Base-by-base conservation (phyloP, 225 moss, liverwort and hornwort species). In the Antitrichia curtipendula region DNA sequence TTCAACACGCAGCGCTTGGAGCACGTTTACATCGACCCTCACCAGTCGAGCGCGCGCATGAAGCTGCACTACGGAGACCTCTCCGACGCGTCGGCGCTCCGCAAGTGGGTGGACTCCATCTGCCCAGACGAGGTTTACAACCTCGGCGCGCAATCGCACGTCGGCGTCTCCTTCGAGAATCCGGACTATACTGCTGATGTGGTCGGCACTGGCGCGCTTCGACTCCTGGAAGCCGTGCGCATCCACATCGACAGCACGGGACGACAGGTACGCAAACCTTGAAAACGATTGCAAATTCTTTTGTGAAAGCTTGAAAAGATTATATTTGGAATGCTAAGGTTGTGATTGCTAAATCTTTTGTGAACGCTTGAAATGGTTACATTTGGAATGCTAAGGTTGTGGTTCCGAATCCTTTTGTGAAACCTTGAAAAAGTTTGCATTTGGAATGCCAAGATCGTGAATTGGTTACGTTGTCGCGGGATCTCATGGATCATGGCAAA, bases 1-100 rank as follows among this genome's bases (percentile, higher is more conserved):
- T 96, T 95, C 92, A 96, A 96, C 85, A 96, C 97, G 7, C 97
- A 97, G 92, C 95, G 97, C 12, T 88, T 97, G 61, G 96, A 97
- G 85, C 97, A 96, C 62, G 90, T 97, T 50, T 95, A 97, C 95
- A 86, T 97, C 40, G 97, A 97, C 57, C 97, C 97, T 0, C 97
- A 97, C 80, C 91, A 95, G 47, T 93, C 96, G 34, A 92, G 93
- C 81, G 94, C 97, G 8, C 93, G 95, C 83, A 95, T 95, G 96
- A 96, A 96, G 84, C 82, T 96, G 83, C 97, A 97, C 83, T 97
- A 95, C 76, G 97, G 97, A 4, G 97, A 97, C 71, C 95, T 97
- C 22, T 91, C 96, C 19, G 97, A 97, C 53, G 94, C 97, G 20
- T 96, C 97, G 8, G 88, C 93, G 20, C 56, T 97, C 28, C 91